These are phyloP conservation scores for Colletotrichum tropicale DNA, from an alignment of 2,329 filamentous ascomycete genomes.

Conservation along the genomic window DNA sequence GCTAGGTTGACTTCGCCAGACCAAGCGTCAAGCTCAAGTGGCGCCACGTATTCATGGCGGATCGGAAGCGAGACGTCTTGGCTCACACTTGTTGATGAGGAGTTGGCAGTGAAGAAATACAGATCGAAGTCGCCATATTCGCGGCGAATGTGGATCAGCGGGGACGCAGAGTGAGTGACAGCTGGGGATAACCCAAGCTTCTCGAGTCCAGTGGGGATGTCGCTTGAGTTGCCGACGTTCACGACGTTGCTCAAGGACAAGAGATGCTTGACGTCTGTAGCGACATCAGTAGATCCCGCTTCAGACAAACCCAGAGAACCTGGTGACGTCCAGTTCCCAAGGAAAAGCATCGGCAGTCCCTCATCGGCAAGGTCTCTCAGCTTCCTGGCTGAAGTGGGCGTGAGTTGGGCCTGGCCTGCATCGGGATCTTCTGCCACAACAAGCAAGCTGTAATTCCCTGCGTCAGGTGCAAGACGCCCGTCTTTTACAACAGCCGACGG, in stretches of 20 bases:
- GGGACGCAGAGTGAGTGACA: background rate
- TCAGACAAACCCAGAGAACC: background rate
- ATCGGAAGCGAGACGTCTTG: background rate
- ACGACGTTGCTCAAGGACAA: background rate
- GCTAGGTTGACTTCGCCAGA: background rate
- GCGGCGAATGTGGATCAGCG: background rate
- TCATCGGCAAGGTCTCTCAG: background rate
- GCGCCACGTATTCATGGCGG: background rate
- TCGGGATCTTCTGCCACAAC: background rate
- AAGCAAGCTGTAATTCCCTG: background rate
- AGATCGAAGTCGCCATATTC: background rate
- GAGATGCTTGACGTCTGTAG: background rate
- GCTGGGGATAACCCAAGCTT: background rate
- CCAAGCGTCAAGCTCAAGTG: background rate
- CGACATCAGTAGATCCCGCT: rapidly evolving
- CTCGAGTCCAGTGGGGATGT: background rate
- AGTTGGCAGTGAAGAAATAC: background rate
- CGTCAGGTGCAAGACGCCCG: background rate
- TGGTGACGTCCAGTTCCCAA: background rate
- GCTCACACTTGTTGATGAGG: background rate
- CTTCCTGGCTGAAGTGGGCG: background rate
- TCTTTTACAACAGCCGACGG: background rate
- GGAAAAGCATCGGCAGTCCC: background rate
- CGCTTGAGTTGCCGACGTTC: background rate
- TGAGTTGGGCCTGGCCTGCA: background rate